Evolutionary conservation across 176 grass and related monocot species (phyloP).

Genomic region (Hordeum vulgare): MorexV3_pseudomolecules_assembly NC_058524.1:171612224-171612723

Average conservation of each 20-base stretch:
- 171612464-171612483: conserved; percentile 67
- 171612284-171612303: conserved; percentile 68
- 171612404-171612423: conserved; percentile 69
- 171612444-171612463: conserved; percentile 69
- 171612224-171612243: conserved; percentile 44
- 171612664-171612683: conserved; percentile 58
- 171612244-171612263: conserved; percentile 44
- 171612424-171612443: conserved; percentile 61
- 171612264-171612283: conserved; percentile 45
- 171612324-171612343: conserved; percentile 85
- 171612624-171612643: conserved; percentile 96
- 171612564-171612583: neutral
- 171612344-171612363: conserved; percentile 70
- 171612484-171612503: conserved; percentile 74
- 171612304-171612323: conserved; percentile 92
- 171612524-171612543: conserved; percentile 14
- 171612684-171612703: conserved; percentile 27
- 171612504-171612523: conserved; percentile 98
- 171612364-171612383: conserved; percentile 90
- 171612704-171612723: conserved; percentile 16
- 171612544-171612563: conserved; percentile 8
- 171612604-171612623: conserved; percentile 48
- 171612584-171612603: conserved; percentile 18
- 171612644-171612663: conserved; percentile 84
- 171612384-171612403: conserved; percentile 83